These are phyloP conservation scores for Cladophialophora carrionii DNA, from an alignment of 2,329 filamentous ascomycete species.

Conservation along the genomic window DNA sequence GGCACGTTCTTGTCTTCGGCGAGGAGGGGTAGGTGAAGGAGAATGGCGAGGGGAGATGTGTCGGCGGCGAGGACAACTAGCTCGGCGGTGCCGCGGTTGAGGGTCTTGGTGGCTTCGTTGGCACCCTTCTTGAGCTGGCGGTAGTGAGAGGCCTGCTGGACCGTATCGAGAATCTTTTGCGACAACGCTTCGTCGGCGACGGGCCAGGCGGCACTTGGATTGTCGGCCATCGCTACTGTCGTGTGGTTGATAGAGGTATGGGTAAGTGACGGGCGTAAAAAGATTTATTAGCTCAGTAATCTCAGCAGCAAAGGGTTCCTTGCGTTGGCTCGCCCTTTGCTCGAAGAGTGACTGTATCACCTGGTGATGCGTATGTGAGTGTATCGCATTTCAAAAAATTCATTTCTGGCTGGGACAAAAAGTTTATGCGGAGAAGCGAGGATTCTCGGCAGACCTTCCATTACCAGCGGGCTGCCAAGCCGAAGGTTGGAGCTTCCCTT, in stretches of 20 bases:
- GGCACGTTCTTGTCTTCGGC: conserved; percentile 76
- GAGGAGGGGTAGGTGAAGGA: conserved; percentile 85
- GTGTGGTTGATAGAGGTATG: conserved; percentile 11
- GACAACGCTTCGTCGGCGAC: conserved; percentile 73
- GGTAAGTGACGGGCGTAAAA: neutral
- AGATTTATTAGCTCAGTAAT: neutral
- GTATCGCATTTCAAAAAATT: conserved; percentile 16
- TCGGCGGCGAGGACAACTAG: conserved; percentile 88
- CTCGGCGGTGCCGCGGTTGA: conserved; percentile 89
- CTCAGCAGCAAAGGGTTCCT: conserved; percentile 47
- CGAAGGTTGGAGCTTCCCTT: conserved; percentile 20
- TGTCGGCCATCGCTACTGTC: conserved; percentile 34
- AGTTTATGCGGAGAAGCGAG: conserved; percentile 21
- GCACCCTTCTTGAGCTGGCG: conserved; percentile 77
- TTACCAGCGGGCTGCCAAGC: conserved; percentile 14
- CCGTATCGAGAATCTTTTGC: conserved; percentile 83
- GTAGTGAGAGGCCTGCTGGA: conserved; percentile 67
- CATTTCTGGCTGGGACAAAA: conserved; percentile 17
- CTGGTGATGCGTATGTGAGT: neutral
- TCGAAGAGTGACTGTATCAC: conserved; percentile 4
- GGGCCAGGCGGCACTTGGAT: conserved; percentile 66
- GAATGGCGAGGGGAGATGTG: conserved; percentile 81
- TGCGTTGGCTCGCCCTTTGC: conserved; percentile 50
- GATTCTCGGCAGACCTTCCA: conserved; percentile 18
- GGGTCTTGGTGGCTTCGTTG: conserved; percentile 83